Conservation (phyloP, 495 filamentous ascomycete species). For the Penicillium chermesinum region DNA sequence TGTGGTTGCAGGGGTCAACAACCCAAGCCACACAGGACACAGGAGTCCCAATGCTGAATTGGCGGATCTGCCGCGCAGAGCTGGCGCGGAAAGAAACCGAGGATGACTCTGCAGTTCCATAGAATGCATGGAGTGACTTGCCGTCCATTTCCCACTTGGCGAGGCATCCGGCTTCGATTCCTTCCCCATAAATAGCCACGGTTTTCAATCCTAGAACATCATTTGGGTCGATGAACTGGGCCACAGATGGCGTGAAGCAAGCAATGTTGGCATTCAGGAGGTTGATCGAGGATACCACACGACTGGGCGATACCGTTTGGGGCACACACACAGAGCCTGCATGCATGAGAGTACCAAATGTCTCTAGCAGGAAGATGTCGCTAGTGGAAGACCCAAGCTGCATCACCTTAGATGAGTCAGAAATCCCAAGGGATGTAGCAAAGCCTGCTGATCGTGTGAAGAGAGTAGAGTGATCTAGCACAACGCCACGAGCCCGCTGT, state of each 20-base stretch:
- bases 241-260: conserved; percentile 44
- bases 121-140: conserved; percentile 26
- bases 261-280: conserved; percentile 27
- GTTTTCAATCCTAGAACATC: conserved; percentile 35
- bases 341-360: conserved; percentile 33
- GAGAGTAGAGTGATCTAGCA: conserved; percentile 36
- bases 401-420: conserved; percentile 49
- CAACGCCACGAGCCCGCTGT: conserved; percentile 34
- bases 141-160: conserved; percentile 25
- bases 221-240: conserved; percentile 38
- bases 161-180: background rate
- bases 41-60: conserved; percentile 20
- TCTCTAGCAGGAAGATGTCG: conserved; percentile 38
- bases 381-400: conserved; percentile 50
- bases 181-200: conserved; percentile 38
- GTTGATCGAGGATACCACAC: conserved; percentile 32
- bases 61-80: conserved; percentile 2
- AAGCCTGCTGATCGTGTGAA: conserved; percentile 46
- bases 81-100: conserved; percentile 22
- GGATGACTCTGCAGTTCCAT: conserved; percentile 36
- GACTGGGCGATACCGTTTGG: conserved; percentile 23
- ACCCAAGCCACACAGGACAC: conserved; percentile 45
- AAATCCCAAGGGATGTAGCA: conserved; percentile 39
- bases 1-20: conserved; percentile 48
- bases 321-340: conserved; percentile 46